Percentiles rank a stretch among this genome's conserved stretches.
Conservation (phyloP, 306 rosid species). For the Cucurbita argyrosperma region DNA sequence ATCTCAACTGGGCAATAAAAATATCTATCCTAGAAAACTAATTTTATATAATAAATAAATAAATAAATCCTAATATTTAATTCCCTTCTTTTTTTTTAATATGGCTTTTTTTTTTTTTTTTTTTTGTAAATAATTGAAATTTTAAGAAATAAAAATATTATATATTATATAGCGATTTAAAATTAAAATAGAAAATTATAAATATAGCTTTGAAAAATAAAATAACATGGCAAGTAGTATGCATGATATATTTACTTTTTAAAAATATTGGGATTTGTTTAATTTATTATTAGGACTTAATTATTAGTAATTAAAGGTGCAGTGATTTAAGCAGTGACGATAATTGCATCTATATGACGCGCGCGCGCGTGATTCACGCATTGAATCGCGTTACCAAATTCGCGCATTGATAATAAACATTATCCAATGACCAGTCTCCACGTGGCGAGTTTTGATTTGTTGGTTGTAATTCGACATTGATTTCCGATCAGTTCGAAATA, state of each 20-base stretch:
- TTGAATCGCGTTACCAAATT: not conserved
- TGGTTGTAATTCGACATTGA: not conserved
- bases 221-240: not conserved
- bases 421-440: not conserved
- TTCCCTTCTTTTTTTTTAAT: no score
- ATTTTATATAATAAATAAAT: not conserved
- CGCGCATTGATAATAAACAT: not conserved
- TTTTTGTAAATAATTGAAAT: no score
- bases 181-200: no score
- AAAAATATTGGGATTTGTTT: not conserved
- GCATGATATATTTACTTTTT: not conserved
- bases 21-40: not conserved
- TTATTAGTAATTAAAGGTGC: not conserved
- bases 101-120: no score
- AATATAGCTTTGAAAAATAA: not conserved
- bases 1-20: not conserved
- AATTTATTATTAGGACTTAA: not conserved
- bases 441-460: not conserved
- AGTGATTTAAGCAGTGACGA: constrained; percentile 6
- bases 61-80: not conserved
- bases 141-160: no score
- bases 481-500: not conserved
- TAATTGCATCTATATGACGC: not conserved
- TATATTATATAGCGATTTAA: no score
- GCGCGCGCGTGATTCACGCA: not conserved